Percentiles rank a stretch among this genome's conserved stretches.
Evolutionary conservation across 2,329 filamentous ascomycete genomes (phyloP).

Genomic region (Pseudogymnoascus sp.): DNA sequence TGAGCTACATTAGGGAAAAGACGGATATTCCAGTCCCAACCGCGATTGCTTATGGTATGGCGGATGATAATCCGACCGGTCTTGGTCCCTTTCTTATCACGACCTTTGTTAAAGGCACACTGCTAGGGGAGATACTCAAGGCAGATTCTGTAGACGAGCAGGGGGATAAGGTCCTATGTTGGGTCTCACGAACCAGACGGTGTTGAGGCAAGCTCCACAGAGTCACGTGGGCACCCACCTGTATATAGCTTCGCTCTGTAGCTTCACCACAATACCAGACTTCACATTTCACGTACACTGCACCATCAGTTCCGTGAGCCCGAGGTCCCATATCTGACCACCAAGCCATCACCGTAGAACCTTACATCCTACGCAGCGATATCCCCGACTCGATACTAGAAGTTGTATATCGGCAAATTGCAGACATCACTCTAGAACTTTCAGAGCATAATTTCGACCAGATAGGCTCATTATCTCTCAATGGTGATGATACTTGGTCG

Average conservation of each 20-base stretch:
- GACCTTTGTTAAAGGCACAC: conserved; percentile 10
- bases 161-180: conserved; percentile 24
- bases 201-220: too few relatives aligned
- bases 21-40: conserved; percentile 9
- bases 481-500: conserved; percentile 1
- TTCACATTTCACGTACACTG: too few relatives aligned
- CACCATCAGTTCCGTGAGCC: too few relatives aligned
- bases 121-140: conserved; percentile 17
- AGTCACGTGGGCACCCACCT: too few relatives aligned
- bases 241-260: too few relatives aligned
- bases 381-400: conserved; percentile 9
- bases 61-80: conserved; percentile 12
- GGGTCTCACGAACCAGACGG: too few relatives aligned
- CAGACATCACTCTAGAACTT: conserved; percentile 12
- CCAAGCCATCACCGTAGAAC: too few relatives aligned
- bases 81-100: conserved; percentile 11
- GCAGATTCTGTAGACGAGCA: conserved; percentile 3
- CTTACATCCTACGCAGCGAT: conserved; percentile 28
- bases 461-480: conserved; percentile 11
- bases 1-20: conserved; percentile 9
- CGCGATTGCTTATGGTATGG: conserved; percentile 12
- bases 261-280: too few relatives aligned
- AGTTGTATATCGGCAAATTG: conserved; percentile 13
- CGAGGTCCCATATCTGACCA: too few relatives aligned
- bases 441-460: conserved; percentile 11